Evolutionary conservation across 2,329 filamentous ascomycete species (phyloP).

Genomic region (Cladophialophora psammophila): DNA sequence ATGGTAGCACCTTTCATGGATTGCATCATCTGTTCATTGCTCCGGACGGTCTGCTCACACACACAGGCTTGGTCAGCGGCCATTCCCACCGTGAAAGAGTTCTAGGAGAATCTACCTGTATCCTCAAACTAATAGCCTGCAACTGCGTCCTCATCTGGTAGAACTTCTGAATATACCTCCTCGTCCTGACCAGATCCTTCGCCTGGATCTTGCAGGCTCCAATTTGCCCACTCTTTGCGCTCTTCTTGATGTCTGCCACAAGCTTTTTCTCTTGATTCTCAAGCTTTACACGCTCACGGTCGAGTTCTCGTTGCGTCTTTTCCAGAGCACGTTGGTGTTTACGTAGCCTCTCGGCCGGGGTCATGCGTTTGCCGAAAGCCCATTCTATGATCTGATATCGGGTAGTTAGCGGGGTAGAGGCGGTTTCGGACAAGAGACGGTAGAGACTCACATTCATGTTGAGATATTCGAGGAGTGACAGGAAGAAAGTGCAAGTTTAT

Average conservation of each 20-base stretch:
- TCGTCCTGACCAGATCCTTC: slow-evolving; percentile 91
- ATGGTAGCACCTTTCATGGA: slow-evolving; percentile 98
- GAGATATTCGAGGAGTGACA: background rate
- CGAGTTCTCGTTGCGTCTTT: slow-evolving; percentile 95
- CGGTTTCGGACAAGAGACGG: background rate
- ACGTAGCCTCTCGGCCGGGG: slow-evolving; percentile 72
- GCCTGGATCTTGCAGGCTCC: slow-evolving; percentile 98
- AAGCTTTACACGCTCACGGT: slow-evolving; percentile 91
- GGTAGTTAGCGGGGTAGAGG: slow-evolving; percentile 36
- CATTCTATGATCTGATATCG: slow-evolving; percentile 82
- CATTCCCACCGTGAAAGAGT: background rate
- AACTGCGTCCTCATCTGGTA: slow-evolving; percentile 97
- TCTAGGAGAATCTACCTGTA: slow-evolving; percentile 70
- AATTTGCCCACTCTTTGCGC: slow-evolving; percentile 96
- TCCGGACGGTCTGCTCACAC: slow-evolving; percentile 79
- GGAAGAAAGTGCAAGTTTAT: background rate
- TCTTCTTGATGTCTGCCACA: slow-evolving; percentile 95
- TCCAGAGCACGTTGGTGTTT: slow-evolving; percentile 94
- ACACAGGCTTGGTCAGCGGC: slow-evolving; percentile 17
- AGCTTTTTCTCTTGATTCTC: slow-evolving; percentile 99
- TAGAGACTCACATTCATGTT: slow-evolving; percentile 51
- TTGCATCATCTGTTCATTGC: slow-evolving; percentile 99
- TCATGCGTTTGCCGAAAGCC: slow-evolving; percentile 99
- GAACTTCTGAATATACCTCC: slow-evolving; percentile 92
- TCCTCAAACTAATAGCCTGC: slow-evolving; percentile 91